Evolutionary conservation across 169 alveolate species (phyloP).

Genomic region (Plasmodium berghei): DNA sequence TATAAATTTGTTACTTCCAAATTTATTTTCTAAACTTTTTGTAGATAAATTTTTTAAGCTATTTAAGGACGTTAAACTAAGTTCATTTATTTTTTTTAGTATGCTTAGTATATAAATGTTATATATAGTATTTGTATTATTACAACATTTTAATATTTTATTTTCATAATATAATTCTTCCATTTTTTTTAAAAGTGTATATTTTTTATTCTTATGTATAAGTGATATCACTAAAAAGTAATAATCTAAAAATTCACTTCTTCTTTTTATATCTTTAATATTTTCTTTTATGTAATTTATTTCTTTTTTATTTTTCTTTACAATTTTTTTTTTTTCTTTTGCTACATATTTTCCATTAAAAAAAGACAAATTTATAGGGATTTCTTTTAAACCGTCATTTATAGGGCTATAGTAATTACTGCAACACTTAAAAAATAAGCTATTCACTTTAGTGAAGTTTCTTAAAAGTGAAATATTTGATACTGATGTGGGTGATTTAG

Average conservation of each 20-base stretch:
- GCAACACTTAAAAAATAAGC: conserved; percentile 22
- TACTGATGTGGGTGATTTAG: conserved; percentile 5
- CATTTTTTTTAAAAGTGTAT: conserved; percentile 55
- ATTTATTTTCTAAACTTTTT: conserved; percentile 38
- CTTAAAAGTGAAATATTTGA: conserved; percentile 44
- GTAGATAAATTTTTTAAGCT: conserved; percentile 9
- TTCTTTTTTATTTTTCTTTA: background rate
- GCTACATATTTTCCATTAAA: background rate
- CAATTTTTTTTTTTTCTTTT: conserved; percentile 1
- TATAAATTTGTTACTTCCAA: conserved; percentile 34
- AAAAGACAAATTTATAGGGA: conserved; percentile 2
- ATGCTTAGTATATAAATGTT: conserved; percentile 31
- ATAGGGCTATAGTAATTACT: conserved; percentile 67
- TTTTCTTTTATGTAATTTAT: conserved; percentile 43
- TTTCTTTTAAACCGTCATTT: background rate
- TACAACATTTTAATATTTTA: conserved; percentile 36
- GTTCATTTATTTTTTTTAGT: conserved; percentile 37
- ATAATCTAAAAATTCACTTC: conserved; percentile 46
- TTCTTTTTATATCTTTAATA: conserved; percentile 36
- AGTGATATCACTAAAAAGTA: conserved; percentile 42
- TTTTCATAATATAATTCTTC: conserved; percentile 56
- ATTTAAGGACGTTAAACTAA: conserved; percentile 6
- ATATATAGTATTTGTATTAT: conserved; percentile 19
- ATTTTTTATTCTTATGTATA: conserved; percentile 38
- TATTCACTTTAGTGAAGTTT: conserved; percentile 58